Conservation (phyloP, 768 basidiomycete genomes). For the Leucocoprinus leucothites region DNA sequence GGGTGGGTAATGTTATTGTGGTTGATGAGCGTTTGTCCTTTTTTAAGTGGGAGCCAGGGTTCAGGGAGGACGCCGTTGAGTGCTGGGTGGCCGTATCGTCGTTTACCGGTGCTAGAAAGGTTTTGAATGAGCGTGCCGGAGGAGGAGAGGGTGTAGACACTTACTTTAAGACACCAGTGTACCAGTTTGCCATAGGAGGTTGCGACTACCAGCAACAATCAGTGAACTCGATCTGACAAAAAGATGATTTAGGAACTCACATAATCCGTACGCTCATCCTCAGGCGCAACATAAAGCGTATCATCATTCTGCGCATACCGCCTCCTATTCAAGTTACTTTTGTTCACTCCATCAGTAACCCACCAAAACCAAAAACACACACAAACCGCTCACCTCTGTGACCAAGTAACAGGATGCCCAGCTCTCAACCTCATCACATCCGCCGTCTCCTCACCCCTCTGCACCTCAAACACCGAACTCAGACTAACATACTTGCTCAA, state of each 20-base stretch:
- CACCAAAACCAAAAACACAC: background rate
- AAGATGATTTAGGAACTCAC: conserved; percentile 33
- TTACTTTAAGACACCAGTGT: conserved; percentile 87
- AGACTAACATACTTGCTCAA: conserved; percentile 82
- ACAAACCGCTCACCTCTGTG: conserved; percentile 68
- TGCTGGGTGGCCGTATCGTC: conserved; percentile 93
- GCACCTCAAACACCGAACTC: conserved; percentile 84
- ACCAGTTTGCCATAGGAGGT: conserved; percentile 96
- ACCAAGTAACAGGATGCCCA: conserved; percentile 86
- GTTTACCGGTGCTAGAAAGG: conserved; percentile 78
- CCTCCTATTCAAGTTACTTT: conserved; percentile 79
- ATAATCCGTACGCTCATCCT: conserved; percentile 90
- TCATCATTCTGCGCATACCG: conserved; percentile 94
- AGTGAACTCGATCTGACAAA: background rate
- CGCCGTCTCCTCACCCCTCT: conserved; percentile 83
- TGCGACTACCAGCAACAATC: conserved; percentile 59
- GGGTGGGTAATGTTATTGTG: conserved; percentile 36
- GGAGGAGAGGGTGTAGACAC: conserved; percentile 5
- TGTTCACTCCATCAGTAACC: background rate
- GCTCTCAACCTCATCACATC: conserved; percentile 72
- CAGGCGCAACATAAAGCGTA: conserved; percentile 91
- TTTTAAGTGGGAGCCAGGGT: conserved; percentile 92
- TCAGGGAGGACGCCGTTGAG: conserved; percentile 90
- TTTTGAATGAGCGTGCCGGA: background rate
- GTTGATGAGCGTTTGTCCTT: conserved; percentile 74